A percentile compares a stretch with the other conserved stretches of the same genome.
phyloP scores from a whole-genome alignment of 2,329 filamentous ascomycete species.

The Penicillium hesseltinei region DNA sequence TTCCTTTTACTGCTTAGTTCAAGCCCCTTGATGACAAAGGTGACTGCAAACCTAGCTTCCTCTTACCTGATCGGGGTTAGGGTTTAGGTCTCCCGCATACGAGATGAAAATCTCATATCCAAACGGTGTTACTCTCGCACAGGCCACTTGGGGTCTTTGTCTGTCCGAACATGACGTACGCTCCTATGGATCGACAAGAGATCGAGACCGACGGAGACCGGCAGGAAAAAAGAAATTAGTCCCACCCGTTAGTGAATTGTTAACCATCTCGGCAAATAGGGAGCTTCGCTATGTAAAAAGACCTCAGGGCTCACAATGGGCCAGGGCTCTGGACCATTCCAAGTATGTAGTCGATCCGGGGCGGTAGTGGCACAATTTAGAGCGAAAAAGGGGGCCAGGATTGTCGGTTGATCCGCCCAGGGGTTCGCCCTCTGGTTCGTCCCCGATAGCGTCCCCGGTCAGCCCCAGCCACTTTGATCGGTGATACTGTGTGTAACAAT shows the following conservation, averaged over 20 bases:
- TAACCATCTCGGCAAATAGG: background rate
- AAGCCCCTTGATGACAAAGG: background rate
- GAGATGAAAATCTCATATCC: conserved; percentile 9
- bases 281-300: background rate
- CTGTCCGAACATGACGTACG: conserved; percentile 15
- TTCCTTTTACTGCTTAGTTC: background rate
- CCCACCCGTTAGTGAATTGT: background rate
- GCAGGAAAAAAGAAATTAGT: background rate
- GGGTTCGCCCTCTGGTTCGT: conserved; percentile 19
- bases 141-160: conserved; percentile 13
- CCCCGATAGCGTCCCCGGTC: conserved; percentile 2
- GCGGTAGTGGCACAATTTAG: conserved; percentile 25
- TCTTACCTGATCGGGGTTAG: conserved; percentile 5
- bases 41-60: background rate
- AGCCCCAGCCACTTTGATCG: background rate
- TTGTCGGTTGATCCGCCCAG: conserved; percentile 34
- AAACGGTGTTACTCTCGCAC: conserved; percentile 18
- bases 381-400: conserved; percentile 16
- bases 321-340: conserved; percentile 4
- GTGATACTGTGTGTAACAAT: conserved; percentile 1
- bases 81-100: background rate
- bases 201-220: conserved; percentile 10
- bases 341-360: conserved; percentile 24
- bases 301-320: background rate
- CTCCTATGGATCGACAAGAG: conserved; percentile 7